Percentiles rank a stretch among this genome's conserved stretches.
phyloP scores from a whole-genome alignment of 306 rosid genomes.

The Ochetophila trinervis region DNA sequence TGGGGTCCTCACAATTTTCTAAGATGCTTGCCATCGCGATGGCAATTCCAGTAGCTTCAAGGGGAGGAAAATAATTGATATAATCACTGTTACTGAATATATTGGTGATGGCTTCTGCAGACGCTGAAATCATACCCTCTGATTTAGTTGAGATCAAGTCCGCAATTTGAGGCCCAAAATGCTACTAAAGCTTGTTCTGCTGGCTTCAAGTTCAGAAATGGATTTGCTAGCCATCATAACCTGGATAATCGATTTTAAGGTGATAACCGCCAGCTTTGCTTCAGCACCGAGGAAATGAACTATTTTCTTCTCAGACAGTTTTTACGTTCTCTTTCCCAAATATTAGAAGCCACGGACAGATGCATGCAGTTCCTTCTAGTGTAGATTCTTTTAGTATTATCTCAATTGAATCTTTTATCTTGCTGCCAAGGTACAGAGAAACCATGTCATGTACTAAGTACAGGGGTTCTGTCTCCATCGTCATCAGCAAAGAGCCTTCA shows the following conservation, averaged over 20 bases:
- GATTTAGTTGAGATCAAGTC: constrained; percentile 17
- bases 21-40: constrained; percentile 18
- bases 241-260: constrained; percentile 20
- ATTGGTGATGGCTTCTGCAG: constrained; percentile 30
- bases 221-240: constrained; percentile 35
- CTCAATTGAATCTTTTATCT: constrained; percentile 17
- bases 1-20: constrained; percentile 22
- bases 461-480: constrained; percentile 28
- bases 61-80: constrained; percentile 23
- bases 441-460: constrained; percentile 38
- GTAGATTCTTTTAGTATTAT: constrained; percentile 17
- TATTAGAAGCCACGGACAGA: constrained; percentile 36
- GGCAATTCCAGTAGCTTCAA: constrained; percentile 18
- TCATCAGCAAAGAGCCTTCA: constrained; percentile 34
- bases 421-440: constrained; percentile 28
- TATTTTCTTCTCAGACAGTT: constrained; percentile 17
- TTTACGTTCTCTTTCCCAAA: constrained; percentile 28
- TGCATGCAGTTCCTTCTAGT: constrained; percentile 17
- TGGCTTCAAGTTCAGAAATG: constrained; percentile 32
- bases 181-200: constrained; percentile 31
- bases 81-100: constrained; percentile 29
- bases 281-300: constrained; percentile 18
- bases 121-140: constrained; percentile 20
- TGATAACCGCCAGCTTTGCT: constrained; percentile 16
- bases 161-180: constrained; percentile 33